Evolutionary conservation across 2,329 filamentous ascomycete genomes (phyloP), one percentile per base, ranked within the genome.

Genomic region (Colletotrichum tropicale): DNA sequence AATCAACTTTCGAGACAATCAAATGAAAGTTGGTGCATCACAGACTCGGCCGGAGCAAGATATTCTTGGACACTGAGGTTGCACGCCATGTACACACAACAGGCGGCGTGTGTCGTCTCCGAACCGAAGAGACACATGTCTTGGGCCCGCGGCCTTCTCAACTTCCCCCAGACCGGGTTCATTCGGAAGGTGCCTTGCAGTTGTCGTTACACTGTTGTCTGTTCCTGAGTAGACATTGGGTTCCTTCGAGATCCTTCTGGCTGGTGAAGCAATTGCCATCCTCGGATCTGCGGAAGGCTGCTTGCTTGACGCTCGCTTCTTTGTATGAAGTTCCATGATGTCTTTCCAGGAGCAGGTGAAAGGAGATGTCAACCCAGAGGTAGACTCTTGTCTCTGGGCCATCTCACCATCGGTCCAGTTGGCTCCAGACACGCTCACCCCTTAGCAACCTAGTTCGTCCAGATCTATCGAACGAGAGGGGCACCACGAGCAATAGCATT

Each of bases 11-110:
- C 56, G 56, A 61, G 55, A 70, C 67, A 52, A 8, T 34, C 67
- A 70, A 48, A 38, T 52, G n/a, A 66, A 38, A 26, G n/a, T 12
- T 62, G 26, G 56, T 52, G 67, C 52, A 32, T 26, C 56, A 52
- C 56, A 34, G 56, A 67, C 70, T 68, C 70, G 43, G 69, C 70
- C 43, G 32, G 71, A 64, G 38, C n/a, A 30, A 21, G 70, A 48
- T 75, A 65, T 75, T 73, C 64, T 75, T 73, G 64, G 70, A 55
- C 58, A 28, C 64, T 32, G 24, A 32, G 32, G 72, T 71, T 34
- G 38, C 48, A 75, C 68, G 26, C 61, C 28, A 28, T 36, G 21
- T 28, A 36, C 26, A 62, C 69, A 62, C 36, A 13, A 34, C 69
- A 26, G 28, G 15, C 32, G 38, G 24, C 43, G 56, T 28, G 32